Evolutionary conservation across 306 rosid genomes (phyloP), one percentile per base, ranked within the genome.

Genomic region (Malus fusca): DNA sequence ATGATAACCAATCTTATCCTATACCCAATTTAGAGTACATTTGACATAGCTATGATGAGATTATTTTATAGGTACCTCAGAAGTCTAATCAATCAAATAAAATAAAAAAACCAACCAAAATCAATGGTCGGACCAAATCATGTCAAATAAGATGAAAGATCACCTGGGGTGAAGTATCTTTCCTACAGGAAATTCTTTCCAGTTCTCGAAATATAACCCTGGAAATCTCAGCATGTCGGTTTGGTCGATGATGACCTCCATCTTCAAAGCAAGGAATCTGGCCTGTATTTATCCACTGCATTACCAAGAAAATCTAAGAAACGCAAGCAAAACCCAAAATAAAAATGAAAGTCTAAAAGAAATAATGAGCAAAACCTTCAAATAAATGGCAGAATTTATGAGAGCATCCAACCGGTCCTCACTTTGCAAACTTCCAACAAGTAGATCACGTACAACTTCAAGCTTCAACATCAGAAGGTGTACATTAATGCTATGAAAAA

Each of bases 261-360:
- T 51, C 99, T 87, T 95, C 99, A 84, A 90, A 89, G 82, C 99
- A 95, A 74, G 97, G 83, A 82, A 95, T 95, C 79, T 95, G 99
- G 67, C 99, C 99, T 28, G 93, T 95, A 86, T 95, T 95, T 87
- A 92, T 92, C 99, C 99, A 95, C 97, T 95, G 93, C 88, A 88
- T 66, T 25, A 80, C 82, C 75, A 76, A 79, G 76, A 78, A 75
- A 55, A 71, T 53, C 43, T 79, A 69, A 84, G 75, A 84, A 80
- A 65, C 63, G 46, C 67, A 65, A 67, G 70, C 30, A 78, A 35
- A 66, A 73, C 68, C 60, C 40, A 65, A 71, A 21, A 52, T 51
- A 21, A 65, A 55, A 64, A 43, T 68, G 19, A 30, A 78, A 31
- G 43, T 13, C 51, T 60, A 77, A 66, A 72, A 3, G 51, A 64